These are phyloP conservation scores for Neurospora tetraspora DNA, from an alignment of 495 filamentous ascomycete species.

Conservation along the genomic window DNA sequence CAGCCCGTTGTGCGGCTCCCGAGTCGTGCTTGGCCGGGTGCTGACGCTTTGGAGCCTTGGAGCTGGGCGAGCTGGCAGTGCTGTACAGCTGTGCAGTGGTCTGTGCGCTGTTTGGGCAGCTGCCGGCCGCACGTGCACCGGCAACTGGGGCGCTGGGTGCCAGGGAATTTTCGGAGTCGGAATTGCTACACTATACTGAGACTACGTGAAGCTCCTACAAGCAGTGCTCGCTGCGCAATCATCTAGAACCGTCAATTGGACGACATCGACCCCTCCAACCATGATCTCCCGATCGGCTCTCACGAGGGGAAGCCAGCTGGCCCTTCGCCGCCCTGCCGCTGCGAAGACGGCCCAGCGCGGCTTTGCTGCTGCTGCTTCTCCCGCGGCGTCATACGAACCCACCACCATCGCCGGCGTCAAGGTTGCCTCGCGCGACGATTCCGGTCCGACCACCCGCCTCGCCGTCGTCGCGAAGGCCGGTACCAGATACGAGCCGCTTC, in stretches of 20 bases:
- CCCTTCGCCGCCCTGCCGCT: constrained; percentile 56
- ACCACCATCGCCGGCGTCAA: constrained; percentile 80
- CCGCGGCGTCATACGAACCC: constrained; percentile 72
- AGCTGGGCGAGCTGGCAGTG: not conserved
- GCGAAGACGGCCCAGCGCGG: constrained; percentile 48
- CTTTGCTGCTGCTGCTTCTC: constrained; percentile 72
- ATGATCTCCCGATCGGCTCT: constrained; percentile 83
- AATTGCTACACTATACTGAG: not conserved
- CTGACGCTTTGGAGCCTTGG: not conserved
- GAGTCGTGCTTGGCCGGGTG: not conserved
- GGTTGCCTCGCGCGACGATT: constrained; percentile 77
- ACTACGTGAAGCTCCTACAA: constrained; percentile 7
- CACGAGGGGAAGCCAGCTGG: constrained; percentile 66
- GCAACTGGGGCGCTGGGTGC: not conserved
- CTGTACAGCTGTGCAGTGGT: not conserved
- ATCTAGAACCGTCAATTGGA: constrained; percentile 32
- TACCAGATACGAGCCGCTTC: constrained; percentile 78
- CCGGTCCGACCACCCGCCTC: constrained; percentile 79
- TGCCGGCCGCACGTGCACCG: not conserved
- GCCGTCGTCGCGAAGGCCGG: constrained; percentile 88
- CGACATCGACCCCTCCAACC: constrained; percentile 42
- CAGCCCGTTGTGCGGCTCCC: not conserved
- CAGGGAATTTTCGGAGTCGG: constrained; percentile 30
- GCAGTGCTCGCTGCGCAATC: constrained; percentile 24
- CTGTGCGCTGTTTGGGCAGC: not conserved